phyloP scores from a whole-genome alignment of 1,139 yeast genomes.

The Scheffersomyces stambukii region DNA sequence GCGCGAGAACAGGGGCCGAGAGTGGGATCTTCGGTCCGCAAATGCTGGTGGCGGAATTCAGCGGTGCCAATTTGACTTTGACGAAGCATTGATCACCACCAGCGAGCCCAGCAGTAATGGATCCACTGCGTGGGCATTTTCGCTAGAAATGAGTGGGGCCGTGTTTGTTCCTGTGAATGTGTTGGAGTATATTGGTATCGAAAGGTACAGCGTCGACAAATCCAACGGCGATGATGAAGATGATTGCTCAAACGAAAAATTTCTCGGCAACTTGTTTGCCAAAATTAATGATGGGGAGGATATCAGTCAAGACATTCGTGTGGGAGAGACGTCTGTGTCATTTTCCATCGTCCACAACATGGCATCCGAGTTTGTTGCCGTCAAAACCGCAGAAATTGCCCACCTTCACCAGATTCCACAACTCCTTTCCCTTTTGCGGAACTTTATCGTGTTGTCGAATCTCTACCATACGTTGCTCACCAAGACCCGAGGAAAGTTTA shows the following conservation, averaged over 20 bases:
- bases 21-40: constrained; percentile 21
- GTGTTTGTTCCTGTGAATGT: constrained; percentile 25
- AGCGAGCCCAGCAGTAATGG: no score
- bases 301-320: constrained; percentile 7
- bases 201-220: constrained; percentile 9
- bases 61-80: constrained; percentile 6
- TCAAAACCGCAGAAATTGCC: constrained; percentile 20
- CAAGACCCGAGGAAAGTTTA: no score
- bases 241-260: no score
- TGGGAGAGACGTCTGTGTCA: constrained; percentile 4
- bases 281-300: constrained; percentile 18
- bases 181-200: constrained; percentile 28
- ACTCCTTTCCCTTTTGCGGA: constrained; percentile 28
- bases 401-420: constrained; percentile 21
- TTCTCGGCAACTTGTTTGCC: no score
- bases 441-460: constrained; percentile 25
- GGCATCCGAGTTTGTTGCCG: constrained; percentile 15
- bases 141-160: constrained; percentile 21
- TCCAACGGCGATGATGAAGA: neutral
- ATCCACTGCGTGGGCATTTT: constrained; percentile 18
- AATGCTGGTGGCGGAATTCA: constrained; percentile 2
- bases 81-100: constrained; percentile 5
- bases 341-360: constrained; percentile 8
- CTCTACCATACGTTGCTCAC: constrained; percentile 12
- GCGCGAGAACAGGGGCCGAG: constrained; percentile 15